Conservation (phyloP, 1,284 basidiomycete genomes). For the Melanopsichium pennsylvanicum region DNA sequence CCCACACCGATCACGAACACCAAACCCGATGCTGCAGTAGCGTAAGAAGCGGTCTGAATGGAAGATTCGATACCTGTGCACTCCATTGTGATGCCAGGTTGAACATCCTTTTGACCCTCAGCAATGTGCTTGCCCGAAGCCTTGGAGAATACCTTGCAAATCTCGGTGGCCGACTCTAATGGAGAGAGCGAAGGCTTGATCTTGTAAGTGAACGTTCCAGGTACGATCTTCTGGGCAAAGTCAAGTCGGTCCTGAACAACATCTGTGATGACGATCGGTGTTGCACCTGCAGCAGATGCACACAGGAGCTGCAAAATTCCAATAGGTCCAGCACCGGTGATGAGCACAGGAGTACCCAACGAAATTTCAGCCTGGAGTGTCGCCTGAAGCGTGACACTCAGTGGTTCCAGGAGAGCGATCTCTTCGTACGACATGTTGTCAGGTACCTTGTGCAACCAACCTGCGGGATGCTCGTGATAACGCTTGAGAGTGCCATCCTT, state of each 20-base stretch:
- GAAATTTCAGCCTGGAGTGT: conserved; percentile 69
- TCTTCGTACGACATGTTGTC: conserved; percentile 67
- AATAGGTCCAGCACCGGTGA: conserved; percentile 67
- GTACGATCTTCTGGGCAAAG: conserved; percentile 70
- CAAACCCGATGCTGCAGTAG: conserved; percentile 68
- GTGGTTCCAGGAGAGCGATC: conserved; percentile 70
- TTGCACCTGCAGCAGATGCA: conserved; percentile 69
- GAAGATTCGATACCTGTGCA: conserved; percentile 88
- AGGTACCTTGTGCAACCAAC: conserved; percentile 71
- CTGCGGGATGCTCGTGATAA: conserved; percentile 70
- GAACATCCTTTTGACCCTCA: conserved; percentile 35
- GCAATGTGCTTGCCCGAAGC: conserved; percentile 40
- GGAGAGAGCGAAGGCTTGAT: conserved; percentile 36
- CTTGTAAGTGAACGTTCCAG: conserved; percentile 67
- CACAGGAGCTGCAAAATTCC: conserved; percentile 70
- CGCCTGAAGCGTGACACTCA: conserved; percentile 70
- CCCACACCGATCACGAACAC: conserved; percentile 71
- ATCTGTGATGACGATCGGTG: conserved; percentile 71
- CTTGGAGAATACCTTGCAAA: conserved; percentile 50
- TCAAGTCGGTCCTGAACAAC: conserved; percentile 69
- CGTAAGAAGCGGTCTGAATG: conserved; percentile 75
- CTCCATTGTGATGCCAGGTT: conserved; percentile 69
- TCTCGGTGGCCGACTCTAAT: conserved; percentile 47
- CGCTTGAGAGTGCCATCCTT: conserved; percentile 64
- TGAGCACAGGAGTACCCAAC: conserved; percentile 66